A percentile compares a stretch with the other conserved stretches of the same genome.
Evolutionary conservation across 495 filamentous ascomycete genomes (phyloP).

Genomic region (Xylaria bambusicola): DNA sequence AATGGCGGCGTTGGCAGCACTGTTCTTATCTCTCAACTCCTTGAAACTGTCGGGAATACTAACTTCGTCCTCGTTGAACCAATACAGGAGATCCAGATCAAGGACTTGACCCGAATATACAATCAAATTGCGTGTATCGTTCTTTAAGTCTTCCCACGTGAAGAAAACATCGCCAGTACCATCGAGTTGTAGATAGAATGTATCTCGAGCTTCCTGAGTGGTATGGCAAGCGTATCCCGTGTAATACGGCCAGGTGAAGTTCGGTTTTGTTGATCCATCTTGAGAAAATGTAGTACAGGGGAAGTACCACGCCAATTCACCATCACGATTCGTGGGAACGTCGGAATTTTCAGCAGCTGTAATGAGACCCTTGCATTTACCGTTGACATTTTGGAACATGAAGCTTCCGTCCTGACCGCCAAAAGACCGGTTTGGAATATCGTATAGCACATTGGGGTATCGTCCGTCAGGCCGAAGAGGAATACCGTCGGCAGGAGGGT

Average conservation of each 20-base stretch:
- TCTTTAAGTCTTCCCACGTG: conserved; percentile 93
- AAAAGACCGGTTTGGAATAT: conserved; percentile 69
- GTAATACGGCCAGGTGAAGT: conserved; percentile 73
- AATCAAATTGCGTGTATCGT: conserved; percentile 82
- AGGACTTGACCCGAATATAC: conserved; percentile 93
- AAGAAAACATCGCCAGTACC: conserved; percentile 72
- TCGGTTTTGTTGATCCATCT: conserved; percentile 80
- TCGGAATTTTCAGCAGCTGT: conserved; percentile 67
- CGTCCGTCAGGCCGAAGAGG: conserved; percentile 46
- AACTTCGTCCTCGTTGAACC: conserved; percentile 90
- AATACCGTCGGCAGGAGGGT: conserved; percentile 80
- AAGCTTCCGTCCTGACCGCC: conserved; percentile 93
- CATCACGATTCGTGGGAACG: conserved; percentile 73
- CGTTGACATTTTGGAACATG: conserved; percentile 98
- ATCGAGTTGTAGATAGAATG: conserved; percentile 73
- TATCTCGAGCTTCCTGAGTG: conserved; percentile 59
- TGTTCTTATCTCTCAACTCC: conserved; percentile 60
- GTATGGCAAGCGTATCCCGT: conserved; percentile 92
- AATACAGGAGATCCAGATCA: conserved; percentile 85
- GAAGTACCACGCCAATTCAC: conserved; percentile 95
- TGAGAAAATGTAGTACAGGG: conserved; percentile 90
- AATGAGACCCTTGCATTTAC: conserved; percentile 91
- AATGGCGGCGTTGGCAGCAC: conserved; percentile 64
- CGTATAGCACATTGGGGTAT: conserved; percentile 78
- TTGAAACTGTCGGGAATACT: conserved; percentile 75